A percentile compares a stretch with the other conserved stretches of the same genome.
Evolutionary conservation across 1,284 basidiomycete species (phyloP).

Genomic region (Irpex rosettiformis): DNA sequence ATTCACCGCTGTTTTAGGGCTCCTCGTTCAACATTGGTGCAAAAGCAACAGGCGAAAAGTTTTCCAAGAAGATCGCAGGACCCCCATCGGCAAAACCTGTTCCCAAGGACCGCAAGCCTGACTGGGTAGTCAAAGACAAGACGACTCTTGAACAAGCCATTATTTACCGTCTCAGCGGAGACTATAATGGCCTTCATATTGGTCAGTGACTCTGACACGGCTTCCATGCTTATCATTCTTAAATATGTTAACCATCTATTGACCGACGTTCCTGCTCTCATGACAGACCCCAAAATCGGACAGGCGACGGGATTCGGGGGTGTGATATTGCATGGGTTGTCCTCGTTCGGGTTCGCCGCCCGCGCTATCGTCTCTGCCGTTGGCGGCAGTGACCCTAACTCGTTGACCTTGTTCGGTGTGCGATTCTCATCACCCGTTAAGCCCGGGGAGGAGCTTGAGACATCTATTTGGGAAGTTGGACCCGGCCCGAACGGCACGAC

Average conservation of each 20-base stretch:
- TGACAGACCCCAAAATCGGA: slow-evolving; percentile 67
- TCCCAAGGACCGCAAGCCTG: slow-evolving; percentile 65
- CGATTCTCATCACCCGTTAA: slow-evolving; percentile 79
- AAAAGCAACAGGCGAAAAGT: slow-evolving; percentile 67
- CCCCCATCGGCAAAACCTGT: slow-evolving; percentile 65
- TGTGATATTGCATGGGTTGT: slow-evolving; percentile 80
- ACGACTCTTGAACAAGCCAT: slow-evolving; percentile 76
- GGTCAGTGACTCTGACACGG: slow-evolving; percentile 38
- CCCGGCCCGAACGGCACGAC: slow-evolving; percentile 60
- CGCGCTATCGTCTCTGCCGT: slow-evolving; percentile 65
- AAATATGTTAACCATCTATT: neutral
- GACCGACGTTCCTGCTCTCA: too few relatives aligned
- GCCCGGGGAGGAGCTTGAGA: slow-evolving; percentile 78
- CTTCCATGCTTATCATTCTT: neutral
- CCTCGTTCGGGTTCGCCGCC: slow-evolving; percentile 74
- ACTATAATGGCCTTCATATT: slow-evolving; percentile 85
- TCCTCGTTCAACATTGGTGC: slow-evolving; percentile 74
- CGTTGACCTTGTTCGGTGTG: slow-evolving; percentile 64
- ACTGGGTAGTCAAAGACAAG: slow-evolving; percentile 65
- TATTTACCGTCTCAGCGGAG: slow-evolving; percentile 76
- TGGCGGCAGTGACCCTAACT: slow-evolving; percentile 53
- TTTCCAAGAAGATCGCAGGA: slow-evolving; percentile 63
- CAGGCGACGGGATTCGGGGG: slow-evolving; percentile 71
- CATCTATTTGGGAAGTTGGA: slow-evolving; percentile 74
- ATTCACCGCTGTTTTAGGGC: slow-evolving; percentile 37